Evolutionary conservation across 139 green algal genomes (phyloP).

Genomic region (Chlorella ohadii): DNA sequence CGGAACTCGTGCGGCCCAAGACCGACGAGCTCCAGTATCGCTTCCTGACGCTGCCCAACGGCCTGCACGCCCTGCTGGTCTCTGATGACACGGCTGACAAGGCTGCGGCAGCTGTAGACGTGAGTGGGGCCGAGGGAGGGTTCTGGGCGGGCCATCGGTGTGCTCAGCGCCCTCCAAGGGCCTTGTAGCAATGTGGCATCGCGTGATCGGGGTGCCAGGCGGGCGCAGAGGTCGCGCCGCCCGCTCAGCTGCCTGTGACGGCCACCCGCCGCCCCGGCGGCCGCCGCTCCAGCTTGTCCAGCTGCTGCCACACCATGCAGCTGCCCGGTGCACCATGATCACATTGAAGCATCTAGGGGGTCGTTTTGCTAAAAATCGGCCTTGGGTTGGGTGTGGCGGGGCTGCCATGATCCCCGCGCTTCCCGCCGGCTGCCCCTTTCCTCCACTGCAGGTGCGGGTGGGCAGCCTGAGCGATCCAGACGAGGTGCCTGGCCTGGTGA

Average conservation of each 20-base stretch:
- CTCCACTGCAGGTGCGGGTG: constrained; percentile 70
- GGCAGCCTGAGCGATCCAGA: constrained; percentile 81
- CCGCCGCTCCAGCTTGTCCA: no score
- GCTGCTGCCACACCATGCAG: no score
- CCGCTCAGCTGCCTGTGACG: no score
- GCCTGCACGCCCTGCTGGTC: constrained; percentile 72
- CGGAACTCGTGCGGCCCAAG: background rate
- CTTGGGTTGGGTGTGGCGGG: no score
- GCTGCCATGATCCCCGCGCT: background rate
- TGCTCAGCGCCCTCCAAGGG: background rate
- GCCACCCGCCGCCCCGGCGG: no score
- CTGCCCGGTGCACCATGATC: no score
- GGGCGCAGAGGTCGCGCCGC: no score
- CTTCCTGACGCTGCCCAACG: constrained; percentile 70
- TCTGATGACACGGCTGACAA: constrained; percentile 83
- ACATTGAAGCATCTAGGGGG: no score
- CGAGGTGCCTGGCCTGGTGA: constrained; percentile 46
- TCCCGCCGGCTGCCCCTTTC: background rate
- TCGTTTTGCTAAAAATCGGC: no score
- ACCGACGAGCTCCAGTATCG: constrained; percentile 73
- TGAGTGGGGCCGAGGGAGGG: constrained; percentile 36
- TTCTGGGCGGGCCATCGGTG: background rate
- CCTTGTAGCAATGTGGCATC: background rate
- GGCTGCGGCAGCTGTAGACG: constrained; percentile 79
- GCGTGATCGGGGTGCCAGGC: no score